phyloP scores from a whole-genome alignment of 257 asterid genomes.

The Linderniella brevidens region DNA sequence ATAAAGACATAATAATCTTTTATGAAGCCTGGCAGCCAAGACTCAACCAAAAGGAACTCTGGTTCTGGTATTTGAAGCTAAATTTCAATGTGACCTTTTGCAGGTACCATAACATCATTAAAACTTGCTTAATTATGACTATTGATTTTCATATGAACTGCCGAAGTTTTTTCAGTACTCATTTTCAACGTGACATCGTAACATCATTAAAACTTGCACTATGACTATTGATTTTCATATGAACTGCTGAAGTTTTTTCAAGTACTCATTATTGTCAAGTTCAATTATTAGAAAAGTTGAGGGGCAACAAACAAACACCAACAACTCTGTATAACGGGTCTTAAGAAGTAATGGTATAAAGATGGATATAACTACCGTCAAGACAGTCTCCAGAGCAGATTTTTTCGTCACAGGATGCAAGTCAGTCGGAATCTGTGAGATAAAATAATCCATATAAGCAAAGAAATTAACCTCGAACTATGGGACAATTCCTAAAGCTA shows the following conservation, averaged over 20 bases:
- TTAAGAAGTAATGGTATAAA: too few species aligned
- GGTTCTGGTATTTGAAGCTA: background rate
- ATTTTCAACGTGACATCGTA: background rate
- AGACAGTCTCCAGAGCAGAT: conserved; percentile 87
- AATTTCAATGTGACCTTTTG: background rate
- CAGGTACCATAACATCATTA: background rate
- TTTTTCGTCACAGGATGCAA: conserved; percentile 76
- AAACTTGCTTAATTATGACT: background rate
- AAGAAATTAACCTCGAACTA: too few species aligned
- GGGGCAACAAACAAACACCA: too few species aligned
- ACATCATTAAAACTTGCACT: background rate
- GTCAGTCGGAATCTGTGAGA: conserved; percentile 81
- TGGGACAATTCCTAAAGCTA: too few species aligned
- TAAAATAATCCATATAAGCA: conserved; percentile 12
- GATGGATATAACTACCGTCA: conserved; percentile 46
- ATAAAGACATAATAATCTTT: background rate
- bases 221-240: too few species aligned
- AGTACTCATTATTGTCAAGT: too few species aligned
- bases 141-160: too few species aligned
- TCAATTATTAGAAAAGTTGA: too few species aligned
- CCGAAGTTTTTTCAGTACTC: too few species aligned
- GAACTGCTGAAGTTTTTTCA: too few species aligned
- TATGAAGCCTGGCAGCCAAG: too few species aligned
- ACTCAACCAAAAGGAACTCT: background rate
- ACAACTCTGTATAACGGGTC: too few species aligned